Evolutionary conservation across 805 yeast species (phyloP).

Genomic region (Candida ortonii): DNA sequence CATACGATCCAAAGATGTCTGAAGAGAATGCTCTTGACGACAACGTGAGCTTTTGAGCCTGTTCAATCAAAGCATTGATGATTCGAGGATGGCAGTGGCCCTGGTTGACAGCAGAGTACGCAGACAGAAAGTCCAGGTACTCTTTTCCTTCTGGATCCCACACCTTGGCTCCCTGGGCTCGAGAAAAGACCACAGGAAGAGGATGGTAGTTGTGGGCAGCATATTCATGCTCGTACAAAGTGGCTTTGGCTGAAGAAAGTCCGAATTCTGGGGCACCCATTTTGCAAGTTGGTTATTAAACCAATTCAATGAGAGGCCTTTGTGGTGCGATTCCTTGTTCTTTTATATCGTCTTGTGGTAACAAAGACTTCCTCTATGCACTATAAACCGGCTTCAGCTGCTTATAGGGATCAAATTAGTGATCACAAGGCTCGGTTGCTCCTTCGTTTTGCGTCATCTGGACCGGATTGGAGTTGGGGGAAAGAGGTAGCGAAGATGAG

Average conservation of each 20-base stretch:
- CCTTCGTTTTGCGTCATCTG: conserved; percentile 5
- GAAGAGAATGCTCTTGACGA: conserved; percentile 92
- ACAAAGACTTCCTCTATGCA: too few species aligned
- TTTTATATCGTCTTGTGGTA: too few species aligned
- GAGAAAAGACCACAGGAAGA: conserved; percentile 86
- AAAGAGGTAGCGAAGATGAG: conserved; percentile 15
- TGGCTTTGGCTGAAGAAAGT: conserved; percentile 64
- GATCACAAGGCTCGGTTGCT: conserved; percentile 4
- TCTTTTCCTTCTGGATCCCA: conserved; percentile 98
- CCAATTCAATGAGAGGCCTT: too few species aligned
- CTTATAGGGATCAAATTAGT: conserved; percentile 11
- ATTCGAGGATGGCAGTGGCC: conserved; percentile 98
- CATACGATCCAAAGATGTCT: conserved; percentile 81
- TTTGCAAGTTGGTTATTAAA: too few species aligned
- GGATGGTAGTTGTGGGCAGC: conserved; percentile 98
- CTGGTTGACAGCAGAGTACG: conserved; percentile 96
- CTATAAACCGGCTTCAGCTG: conserved; percentile 13
- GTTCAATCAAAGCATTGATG: conserved; percentile 78
- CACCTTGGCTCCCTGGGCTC: conserved; percentile 86
- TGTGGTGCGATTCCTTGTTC: too few species aligned
- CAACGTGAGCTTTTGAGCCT: conserved; percentile 78
- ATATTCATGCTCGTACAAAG: conserved; percentile 67
- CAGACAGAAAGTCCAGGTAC: conserved; percentile 87
- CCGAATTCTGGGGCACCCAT: conserved; percentile 36
- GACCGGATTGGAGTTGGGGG: neutral